phyloP scores from a whole-genome alignment of 169 alveolate species.

The Eimeria nieschulzi region DNA sequence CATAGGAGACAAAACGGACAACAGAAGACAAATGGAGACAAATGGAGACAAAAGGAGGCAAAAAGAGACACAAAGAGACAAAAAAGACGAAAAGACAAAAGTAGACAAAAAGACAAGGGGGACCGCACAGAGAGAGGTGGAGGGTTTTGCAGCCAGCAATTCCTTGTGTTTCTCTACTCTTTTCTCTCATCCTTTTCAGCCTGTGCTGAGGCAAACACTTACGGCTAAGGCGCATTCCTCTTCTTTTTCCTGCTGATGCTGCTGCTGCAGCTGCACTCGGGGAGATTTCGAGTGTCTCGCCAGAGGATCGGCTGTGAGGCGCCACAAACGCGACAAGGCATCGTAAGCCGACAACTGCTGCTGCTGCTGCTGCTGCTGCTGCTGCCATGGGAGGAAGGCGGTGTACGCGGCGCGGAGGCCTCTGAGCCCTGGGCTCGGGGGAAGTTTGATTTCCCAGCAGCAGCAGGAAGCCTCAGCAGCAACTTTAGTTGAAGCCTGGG shows the following conservation, averaged over 20 bases:
- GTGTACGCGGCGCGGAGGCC: constrained; percentile 40
- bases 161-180: too few relatives aligned
- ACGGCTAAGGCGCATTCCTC: too few relatives aligned
- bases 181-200: too few relatives aligned
- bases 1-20: constrained; percentile 3
- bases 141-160: too few relatives aligned
- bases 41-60: neutral
- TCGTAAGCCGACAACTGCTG: constrained; percentile 16
- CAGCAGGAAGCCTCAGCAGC: neutral
- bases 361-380: constrained; percentile 36
- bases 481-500: neutral
- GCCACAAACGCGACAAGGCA: constrained; percentile 14
- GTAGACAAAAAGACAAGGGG: neutral
- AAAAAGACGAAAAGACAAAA: neutral
- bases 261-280: constrained; percentile 23
- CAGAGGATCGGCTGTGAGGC: constrained; percentile 34
- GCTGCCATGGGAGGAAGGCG: constrained; percentile 40
- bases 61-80: neutral
- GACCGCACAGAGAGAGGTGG: neutral
- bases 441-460: constrained; percentile 35
- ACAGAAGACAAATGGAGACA: neutral
- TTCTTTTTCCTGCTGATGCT: neutral
- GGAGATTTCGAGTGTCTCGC: constrained; percentile 30
- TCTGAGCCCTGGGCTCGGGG: constrained; percentile 7
- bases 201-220: too few relatives aligned